These are phyloP conservation scores for Glutinoglossum americanum DNA, from an alignment of 495 filamentous ascomycete species.

Conservation along the genomic window DNA sequence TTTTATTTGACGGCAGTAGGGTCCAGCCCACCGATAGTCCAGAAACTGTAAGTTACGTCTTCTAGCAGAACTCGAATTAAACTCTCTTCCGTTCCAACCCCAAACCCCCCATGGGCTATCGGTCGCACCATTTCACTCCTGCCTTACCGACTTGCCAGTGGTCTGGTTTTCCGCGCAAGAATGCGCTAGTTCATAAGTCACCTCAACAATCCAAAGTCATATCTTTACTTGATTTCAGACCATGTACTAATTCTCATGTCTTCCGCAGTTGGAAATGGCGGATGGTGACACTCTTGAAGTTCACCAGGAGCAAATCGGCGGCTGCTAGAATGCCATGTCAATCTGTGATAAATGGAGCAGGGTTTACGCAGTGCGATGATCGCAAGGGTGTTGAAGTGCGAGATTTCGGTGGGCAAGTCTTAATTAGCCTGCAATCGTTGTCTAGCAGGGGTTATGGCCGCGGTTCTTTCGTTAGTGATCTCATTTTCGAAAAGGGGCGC, in stretches of 20 bases:
- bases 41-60: conserved; percentile 49
- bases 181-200: too few species aligned
- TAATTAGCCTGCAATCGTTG: not conserved
- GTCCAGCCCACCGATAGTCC: conserved; percentile 80
- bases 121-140: not conserved
- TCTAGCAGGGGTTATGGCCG: not conserved
- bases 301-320: conserved; percentile 95
- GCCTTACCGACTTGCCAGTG: not conserved
- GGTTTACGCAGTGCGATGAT: not conserved
- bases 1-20: conserved; percentile 85
- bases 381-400: not conserved
- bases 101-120: not conserved
- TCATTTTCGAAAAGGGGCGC: not conserved
- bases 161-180: too few species aligned
- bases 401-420: not conserved
- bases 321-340: conserved; percentile 15
- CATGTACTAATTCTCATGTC: not conserved
- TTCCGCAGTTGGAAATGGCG: conserved; percentile 69
- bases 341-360: not conserved
- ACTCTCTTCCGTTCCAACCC: not conserved
- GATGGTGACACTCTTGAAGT: conserved; percentile 96
- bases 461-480: not conserved
- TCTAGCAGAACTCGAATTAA: not conserved
- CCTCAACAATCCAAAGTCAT: too few species aligned
- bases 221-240: not conserved